Evolutionary conservation across 192 early-diverging fungal species (phyloP).

Genomic region (Coemansia sp.): DNA sequence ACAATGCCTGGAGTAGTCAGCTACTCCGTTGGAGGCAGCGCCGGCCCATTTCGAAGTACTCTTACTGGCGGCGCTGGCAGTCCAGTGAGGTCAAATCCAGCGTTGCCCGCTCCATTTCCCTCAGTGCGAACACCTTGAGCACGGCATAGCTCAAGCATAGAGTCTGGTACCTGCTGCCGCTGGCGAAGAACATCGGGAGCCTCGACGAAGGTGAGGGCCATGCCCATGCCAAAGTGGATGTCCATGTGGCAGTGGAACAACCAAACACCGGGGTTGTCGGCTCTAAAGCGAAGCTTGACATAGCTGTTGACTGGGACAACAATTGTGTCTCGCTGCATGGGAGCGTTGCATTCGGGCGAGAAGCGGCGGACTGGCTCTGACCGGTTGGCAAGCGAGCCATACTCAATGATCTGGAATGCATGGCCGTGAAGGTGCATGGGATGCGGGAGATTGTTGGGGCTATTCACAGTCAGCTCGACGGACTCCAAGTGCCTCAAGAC

Average conservation of each 20-base stretch:
- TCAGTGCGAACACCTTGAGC: constrained; percentile 50
- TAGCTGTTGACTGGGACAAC: constrained; percentile 57
- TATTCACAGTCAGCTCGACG: constrained; percentile 67
- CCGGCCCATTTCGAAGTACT: not conserved
- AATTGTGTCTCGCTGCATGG: constrained; percentile 70
- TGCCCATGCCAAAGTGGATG: constrained; percentile 60
- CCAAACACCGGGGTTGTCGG: constrained; percentile 79
- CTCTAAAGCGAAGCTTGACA: constrained; percentile 65
- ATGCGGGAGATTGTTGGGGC: constrained; percentile 64
- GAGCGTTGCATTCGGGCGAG: not conserved
- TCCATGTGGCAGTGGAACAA: constrained; percentile 77
- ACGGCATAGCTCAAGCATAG: constrained; percentile 58
- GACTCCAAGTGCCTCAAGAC: constrained; percentile 62
- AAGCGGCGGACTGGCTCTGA: not conserved
- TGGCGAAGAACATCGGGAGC: constrained; percentile 61
- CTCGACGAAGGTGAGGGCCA: constrained; percentile 66
- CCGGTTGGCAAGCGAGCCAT: constrained; percentile 36
- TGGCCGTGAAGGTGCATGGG: constrained; percentile 79
- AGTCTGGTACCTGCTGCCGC: constrained; percentile 40
- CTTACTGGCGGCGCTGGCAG: constrained; percentile 19
- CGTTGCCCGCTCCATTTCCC: constrained; percentile 75
- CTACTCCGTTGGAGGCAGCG: not conserved
- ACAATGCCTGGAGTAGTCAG: not conserved
- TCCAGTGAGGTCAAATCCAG: constrained; percentile 63
- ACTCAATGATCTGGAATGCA: constrained; percentile 71